phyloP scores from a whole-genome alignment of 345 rosid genomes.

The Moringa oleifera region DNA sequence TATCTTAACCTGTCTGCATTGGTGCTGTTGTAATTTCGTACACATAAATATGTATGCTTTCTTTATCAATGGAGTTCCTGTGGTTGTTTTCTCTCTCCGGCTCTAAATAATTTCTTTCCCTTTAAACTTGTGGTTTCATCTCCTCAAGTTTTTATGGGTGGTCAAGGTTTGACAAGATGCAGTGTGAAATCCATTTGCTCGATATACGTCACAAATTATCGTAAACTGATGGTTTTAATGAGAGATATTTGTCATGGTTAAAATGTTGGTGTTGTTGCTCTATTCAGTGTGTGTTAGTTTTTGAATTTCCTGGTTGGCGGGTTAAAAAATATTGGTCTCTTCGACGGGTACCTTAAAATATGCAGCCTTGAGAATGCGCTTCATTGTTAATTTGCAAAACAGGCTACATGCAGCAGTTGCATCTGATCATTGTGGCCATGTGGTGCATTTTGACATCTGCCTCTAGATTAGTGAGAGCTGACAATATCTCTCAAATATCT shows the following conservation, averaged over 20 bases:
- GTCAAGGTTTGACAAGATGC: too few relatives aligned
- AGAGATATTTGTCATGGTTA: not conserved
- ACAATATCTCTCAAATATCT: constrained; percentile 4
- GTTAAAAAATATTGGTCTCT: constrained; percentile 3
- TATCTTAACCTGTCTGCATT: not conserved
- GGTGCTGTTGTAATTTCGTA: not conserved
- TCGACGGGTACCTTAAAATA: constrained; percentile 12
- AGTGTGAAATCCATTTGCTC: too few relatives aligned
- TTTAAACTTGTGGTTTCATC: too few relatives aligned
- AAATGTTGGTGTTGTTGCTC: not conserved
- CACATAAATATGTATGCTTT: not conserved
- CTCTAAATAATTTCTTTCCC: not conserved
- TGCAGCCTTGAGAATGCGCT: constrained; percentile 5
- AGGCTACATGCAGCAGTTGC: too few relatives aligned
- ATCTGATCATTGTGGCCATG: not conserved
- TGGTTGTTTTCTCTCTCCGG: too few relatives aligned
- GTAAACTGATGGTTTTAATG: not conserved
- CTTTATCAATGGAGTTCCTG: not conserved
- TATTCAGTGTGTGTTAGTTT: not conserved
- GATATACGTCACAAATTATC: too few relatives aligned
- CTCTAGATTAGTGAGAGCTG: constrained; percentile 5
- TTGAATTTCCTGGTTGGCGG: not conserved
- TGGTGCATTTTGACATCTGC: constrained; percentile 3
- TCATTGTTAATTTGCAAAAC: not conserved
- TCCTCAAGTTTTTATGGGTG: too few relatives aligned